Base-by-base conservation (phyloP, 1,284 basidiomycete genomes). In the Austropuccinia psidii region DNA sequence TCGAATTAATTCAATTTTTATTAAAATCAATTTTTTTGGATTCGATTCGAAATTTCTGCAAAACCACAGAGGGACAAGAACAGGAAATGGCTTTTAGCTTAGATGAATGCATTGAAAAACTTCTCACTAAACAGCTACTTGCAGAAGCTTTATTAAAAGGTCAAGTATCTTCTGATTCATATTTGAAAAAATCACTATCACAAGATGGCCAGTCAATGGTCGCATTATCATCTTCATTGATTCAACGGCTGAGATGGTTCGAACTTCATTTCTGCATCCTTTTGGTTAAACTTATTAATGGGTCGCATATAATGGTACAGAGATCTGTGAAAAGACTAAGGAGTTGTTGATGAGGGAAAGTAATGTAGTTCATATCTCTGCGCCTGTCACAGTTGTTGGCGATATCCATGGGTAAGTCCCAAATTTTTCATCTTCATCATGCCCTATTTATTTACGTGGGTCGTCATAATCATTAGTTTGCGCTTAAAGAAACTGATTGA, bases 271-370 rank as follows among this genome's bases (percentile, higher is more conserved):
- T n/a, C n/a, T n/a, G n/a, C n/a, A n/a, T 7, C 31, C 8, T 33
- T 21, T 35, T 49, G 60, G 27, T n/a, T 50, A 2, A 17, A 19
- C 21, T 21, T n/a, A 41, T 3, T 6, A 27, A 9, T 5, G 19
- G n/a, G n/a, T n/a, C n/a, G n/a, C n/a, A n/a, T n/a, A n/a, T n/a
- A n/a, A n/a, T n/a, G n/a, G n/a, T n/a, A n/a, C n/a, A 72, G 93
- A 97, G 84, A 95, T 97, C 85, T 97, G 93, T 84, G 93, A 95
- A 79, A 96, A 96, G 83, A 95, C 93, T 35, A 97, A 97, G 81
- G 94, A 97, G 81, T 91, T 99, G 0, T 87, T 99, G 75, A 98
- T 98, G 96, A 85, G 92, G 77, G 96, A 99, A 84, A 93, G 90
- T 76, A 99, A 99, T 80, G 96, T 99, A 74, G 93, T 98, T 15